These are phyloP conservation scores for Trametes cubensis DNA, from an alignment of 768 basidiomycete genomes.

Conservation along the genomic window DNA sequence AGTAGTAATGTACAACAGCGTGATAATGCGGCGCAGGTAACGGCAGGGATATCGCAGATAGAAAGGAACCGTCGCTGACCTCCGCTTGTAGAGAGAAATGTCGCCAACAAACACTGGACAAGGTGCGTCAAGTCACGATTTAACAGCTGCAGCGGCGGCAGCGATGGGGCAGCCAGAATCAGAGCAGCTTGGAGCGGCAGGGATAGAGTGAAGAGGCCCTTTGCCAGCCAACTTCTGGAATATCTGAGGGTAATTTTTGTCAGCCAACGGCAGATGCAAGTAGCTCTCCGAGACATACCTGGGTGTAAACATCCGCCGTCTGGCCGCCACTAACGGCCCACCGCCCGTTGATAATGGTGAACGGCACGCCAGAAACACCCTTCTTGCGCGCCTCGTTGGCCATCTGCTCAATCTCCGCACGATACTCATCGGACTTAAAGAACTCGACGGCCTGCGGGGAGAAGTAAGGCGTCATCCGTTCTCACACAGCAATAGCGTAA, in stretches of 20 bases:
- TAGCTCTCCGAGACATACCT: constrained; percentile 45
- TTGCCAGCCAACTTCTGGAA: constrained; percentile 52
- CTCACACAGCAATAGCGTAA: constrained; percentile 7
- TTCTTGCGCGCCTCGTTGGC: constrained; percentile 62
- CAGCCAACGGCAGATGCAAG: constrained; percentile 10
- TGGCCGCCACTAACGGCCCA: constrained; percentile 81
- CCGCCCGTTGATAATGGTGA: constrained; percentile 76
- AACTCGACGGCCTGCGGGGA: constrained; percentile 59
- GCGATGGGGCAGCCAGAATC: constrained; percentile 7
- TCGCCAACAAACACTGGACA: neutral
- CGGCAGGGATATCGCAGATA: constrained; percentile 9
- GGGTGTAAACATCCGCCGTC: constrained; percentile 67
- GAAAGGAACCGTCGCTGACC: neutral
- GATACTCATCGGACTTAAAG: constrained; percentile 64
- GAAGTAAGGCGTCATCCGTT: constrained; percentile 19
- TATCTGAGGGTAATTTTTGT: constrained; percentile 32
- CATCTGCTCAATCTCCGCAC: constrained; percentile 63
- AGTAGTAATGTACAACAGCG: constrained; percentile 22
- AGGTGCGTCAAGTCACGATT: constrained; percentile 9
- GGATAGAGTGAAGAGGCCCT: constrained; percentile 19
- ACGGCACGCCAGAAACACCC: constrained; percentile 78
- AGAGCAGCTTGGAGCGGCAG: constrained; percentile 19
- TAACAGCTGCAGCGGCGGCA: constrained; percentile 7
- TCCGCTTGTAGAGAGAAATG: neutral
- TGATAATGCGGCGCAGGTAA: neutral